Conservation (phyloP, 2,329 filamentous ascomycete genomes). For the Hypoxylon sp. region DNA sequence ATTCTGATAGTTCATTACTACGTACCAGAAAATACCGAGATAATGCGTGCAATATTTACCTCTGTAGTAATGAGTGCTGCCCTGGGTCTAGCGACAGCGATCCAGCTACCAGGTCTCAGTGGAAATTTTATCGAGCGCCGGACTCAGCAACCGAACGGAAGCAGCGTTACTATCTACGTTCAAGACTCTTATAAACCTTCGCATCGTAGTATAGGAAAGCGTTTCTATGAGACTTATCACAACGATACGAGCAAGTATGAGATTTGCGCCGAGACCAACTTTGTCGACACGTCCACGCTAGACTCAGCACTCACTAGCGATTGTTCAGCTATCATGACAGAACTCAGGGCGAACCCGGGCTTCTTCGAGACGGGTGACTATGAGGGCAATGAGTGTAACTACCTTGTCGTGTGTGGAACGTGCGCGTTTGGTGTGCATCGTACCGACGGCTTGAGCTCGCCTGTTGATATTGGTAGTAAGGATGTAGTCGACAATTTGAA, state of each 20-base stretch:
- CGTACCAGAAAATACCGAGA: background rate
- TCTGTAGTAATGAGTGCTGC: background rate
- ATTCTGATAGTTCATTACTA: background rate
- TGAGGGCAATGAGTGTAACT: slow-evolving; percentile 12
- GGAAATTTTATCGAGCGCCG: slow-evolving; percentile 19
- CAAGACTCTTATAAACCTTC: slow-evolving; percentile 23
- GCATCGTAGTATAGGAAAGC: slow-evolving; percentile 9
- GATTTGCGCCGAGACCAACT: slow-evolving; percentile 40
- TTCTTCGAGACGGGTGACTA: slow-evolving; percentile 38
- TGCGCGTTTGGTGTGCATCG: slow-evolving; percentile 38
- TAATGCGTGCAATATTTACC: slow-evolving; percentile 11
- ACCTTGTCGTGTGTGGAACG: slow-evolving; percentile 27
- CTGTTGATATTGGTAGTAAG: slow-evolving; percentile 35
- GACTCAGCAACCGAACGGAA: slow-evolving; percentile 23
- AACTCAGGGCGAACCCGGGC: slow-evolving; percentile 15
- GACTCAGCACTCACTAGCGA: slow-evolving; percentile 32
- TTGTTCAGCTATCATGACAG: slow-evolving; percentile 27
- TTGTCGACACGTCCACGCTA: slow-evolving; percentile 21
- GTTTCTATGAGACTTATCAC: slow-evolving; percentile 34
- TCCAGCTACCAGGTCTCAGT: slow-evolving; percentile 12
- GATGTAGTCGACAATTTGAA: slow-evolving; percentile 38
- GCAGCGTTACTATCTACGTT: slow-evolving; percentile 18
- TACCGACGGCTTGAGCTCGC: slow-evolving; percentile 21
- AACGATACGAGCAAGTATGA: slow-evolving; percentile 24
- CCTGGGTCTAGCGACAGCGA: slow-evolving; percentile 1